A percentile compares a stretch with the other conserved stretches of the same genome.
These are phyloP conservation scores for Boletellus emodensis DNA, from an alignment of 768 basidiomycete species.

Conservation along the genomic window DNA sequence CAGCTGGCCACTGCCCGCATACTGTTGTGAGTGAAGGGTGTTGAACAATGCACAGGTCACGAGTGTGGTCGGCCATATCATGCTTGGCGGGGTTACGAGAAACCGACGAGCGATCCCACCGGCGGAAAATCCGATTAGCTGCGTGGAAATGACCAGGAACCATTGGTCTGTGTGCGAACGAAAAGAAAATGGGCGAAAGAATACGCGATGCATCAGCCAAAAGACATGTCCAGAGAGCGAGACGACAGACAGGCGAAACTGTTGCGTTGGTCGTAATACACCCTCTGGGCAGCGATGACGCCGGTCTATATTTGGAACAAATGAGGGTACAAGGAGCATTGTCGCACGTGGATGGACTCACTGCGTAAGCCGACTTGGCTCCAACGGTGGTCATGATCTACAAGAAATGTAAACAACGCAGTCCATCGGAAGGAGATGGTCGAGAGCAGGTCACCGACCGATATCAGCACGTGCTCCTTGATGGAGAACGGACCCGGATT, in stretches of 20 bases:
- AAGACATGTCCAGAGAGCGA: not conserved
- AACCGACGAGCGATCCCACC: conserved; percentile 74
- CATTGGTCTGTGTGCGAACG: conserved; percentile 56
- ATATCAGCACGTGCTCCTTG: conserved; percentile 72
- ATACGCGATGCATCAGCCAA: conserved; percentile 1
- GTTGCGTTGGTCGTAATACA: conserved; percentile 65
- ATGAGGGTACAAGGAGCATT: not conserved
- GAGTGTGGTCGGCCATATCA: conserved; percentile 77
- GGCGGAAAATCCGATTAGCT: conserved; percentile 80
- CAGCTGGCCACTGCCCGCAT: conserved; percentile 57
- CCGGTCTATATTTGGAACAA: conserved; percentile 42
- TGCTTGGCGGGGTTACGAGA: conserved; percentile 52
- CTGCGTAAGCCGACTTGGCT: conserved; percentile 58
- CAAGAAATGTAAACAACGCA: conserved; percentile 26
- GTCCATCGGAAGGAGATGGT: conserved; percentile 23
- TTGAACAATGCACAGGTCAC: conserved; percentile 76
- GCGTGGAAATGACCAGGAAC: conserved; percentile 73
- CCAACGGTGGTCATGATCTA: conserved; percentile 57
- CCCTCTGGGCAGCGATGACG: conserved; percentile 70
- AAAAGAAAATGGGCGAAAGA: not conserved
- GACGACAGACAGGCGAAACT: conserved; percentile 50
- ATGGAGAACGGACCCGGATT: conserved; percentile 77
- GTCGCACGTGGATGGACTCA: conserved; percentile 20
- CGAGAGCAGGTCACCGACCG: conserved; percentile 38
- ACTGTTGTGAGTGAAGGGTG: conserved; percentile 67